Evolutionary conservation across 805 yeast species (phyloP).

Genomic region (Candida hispaniensis): DNA sequence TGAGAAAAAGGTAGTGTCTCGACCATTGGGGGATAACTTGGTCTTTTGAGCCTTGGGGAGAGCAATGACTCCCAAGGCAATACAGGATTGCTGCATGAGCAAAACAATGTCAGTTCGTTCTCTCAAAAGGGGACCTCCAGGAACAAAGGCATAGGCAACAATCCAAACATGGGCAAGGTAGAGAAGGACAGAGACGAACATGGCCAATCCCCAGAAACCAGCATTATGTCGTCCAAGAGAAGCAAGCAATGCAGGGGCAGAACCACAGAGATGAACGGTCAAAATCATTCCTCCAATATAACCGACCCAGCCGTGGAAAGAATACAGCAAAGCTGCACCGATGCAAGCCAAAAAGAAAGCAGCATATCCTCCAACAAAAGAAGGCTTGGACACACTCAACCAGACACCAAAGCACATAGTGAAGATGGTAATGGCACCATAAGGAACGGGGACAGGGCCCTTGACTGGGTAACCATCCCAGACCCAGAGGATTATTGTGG

Average conservation of each 20-base stretch:
- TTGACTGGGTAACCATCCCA: constrained; percentile 90
- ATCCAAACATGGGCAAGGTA: constrained; percentile 87
- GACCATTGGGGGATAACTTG: constrained; percentile 17
- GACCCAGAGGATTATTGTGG: constrained; percentile 84
- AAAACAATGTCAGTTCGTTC: constrained; percentile 79
- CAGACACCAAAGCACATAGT: constrained; percentile 50
- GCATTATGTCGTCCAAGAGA: constrained; percentile 46
- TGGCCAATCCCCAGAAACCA: constrained; percentile 36
- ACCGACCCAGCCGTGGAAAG: constrained; percentile 57
- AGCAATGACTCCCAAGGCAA: constrained; percentile 43
- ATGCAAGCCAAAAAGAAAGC: constrained; percentile 36
- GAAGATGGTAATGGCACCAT: constrained; percentile 56
- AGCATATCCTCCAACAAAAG: constrained; percentile 27
- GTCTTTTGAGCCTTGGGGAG: constrained; percentile 19
- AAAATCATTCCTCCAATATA: constrained; percentile 60
- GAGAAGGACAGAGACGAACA: constrained; percentile 42
- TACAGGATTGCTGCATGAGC: constrained; percentile 40
- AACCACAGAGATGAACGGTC: constrained; percentile 49
- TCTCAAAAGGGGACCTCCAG: constrained; percentile 78
- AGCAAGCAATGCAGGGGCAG: constrained; percentile 51
- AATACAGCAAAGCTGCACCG: constrained; percentile 43
- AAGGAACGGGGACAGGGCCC: constrained; percentile 82
- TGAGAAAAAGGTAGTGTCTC: constrained; percentile 20
- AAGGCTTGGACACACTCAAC: constrained; percentile 32
- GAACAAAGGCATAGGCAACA: constrained; percentile 97